These are phyloP conservation scores for Aspergillus sojae DNA, from an alignment of 2,329 filamentous ascomycete genomes.

Conservation along the genomic window DNA sequence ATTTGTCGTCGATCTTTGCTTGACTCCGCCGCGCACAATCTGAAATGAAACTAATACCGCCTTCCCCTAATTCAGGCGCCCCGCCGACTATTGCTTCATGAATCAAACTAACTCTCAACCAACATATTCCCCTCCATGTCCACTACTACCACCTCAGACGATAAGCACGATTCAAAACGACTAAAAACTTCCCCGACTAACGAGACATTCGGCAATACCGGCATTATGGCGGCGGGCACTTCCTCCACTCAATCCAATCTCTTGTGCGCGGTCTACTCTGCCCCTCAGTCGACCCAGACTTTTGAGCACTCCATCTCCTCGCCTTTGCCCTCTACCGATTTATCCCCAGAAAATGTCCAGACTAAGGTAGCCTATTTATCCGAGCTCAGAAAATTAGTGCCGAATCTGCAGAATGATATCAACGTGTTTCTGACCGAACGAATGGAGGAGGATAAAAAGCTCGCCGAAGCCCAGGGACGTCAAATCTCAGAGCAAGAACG, in stretches of 20 bases:
- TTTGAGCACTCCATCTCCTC: slow-evolving; percentile 37
- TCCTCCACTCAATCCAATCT: slow-evolving; percentile 4
- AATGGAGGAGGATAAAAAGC: slow-evolving; percentile 63
- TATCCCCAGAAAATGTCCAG: slow-evolving; percentile 25
- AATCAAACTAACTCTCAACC: not conserved
- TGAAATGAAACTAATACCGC: slow-evolving; percentile 6
- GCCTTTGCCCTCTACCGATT: slow-evolving; percentile 19
- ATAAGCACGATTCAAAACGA: not conserved
- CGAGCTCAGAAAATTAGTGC: slow-evolving; percentile 52
- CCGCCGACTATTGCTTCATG: not conserved
- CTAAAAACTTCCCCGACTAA: not conserved
- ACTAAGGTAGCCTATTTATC: slow-evolving; percentile 58
- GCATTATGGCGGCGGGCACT: not conserved
- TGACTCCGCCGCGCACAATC: not conserved
- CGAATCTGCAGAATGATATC: slow-evolving; percentile 58
- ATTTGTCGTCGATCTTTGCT: slow-evolving; percentile 7
- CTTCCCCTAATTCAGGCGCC: not conserved
- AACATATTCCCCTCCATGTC: not conserved
- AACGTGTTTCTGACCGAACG: slow-evolving; percentile 63
- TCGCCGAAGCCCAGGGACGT: slow-evolving; percentile 36
- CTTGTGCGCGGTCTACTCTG: slow-evolving; percentile 32
- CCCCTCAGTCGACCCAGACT: slow-evolving; percentile 32
- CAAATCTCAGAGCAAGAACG: slow-evolving; percentile 41
- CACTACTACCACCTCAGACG: not conserved
- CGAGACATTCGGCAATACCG: not conserved